A percentile compares a stretch with the other conserved stretches of the same genome.
These are phyloP conservation scores for Gaeumannomyces sp. DNA, from an alignment of 2,329 filamentous ascomycete genomes.

Conservation along the genomic window DNA sequence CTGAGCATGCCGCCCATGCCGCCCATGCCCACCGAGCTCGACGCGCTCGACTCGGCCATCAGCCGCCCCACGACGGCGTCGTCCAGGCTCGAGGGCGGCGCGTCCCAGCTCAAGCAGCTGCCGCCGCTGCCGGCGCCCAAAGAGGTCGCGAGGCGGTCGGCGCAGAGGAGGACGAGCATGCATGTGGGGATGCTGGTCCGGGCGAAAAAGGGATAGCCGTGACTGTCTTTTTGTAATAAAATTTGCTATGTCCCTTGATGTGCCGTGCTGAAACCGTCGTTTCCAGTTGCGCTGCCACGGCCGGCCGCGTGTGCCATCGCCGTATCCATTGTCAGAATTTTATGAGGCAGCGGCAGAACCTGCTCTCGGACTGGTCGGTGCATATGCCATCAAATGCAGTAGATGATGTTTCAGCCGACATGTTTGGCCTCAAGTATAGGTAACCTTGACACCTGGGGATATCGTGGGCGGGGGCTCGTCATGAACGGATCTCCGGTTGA, in stretches of 20 bases:
- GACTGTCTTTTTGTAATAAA: not conserved
- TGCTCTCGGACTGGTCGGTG: no score
- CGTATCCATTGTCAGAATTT: no score
- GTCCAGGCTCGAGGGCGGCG: not conserved
- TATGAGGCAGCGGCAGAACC: no score
- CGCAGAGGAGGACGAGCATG: not conserved
- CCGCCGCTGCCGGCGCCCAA: not conserved
- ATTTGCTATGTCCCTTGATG: not conserved
- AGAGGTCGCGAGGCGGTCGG: not conserved
- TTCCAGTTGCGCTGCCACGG: no score
- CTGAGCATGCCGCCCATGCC: not conserved
- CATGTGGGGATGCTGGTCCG: not conserved
- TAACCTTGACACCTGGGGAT: no score
- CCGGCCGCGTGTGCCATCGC: no score
- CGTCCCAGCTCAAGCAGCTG: not conserved
- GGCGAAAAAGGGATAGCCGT: not conserved
- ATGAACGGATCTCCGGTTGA: no score
- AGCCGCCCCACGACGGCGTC: not conserved
- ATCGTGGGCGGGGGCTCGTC: no score
- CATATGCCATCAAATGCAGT: no score
- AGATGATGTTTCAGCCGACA: no score
- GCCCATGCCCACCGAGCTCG: not conserved
- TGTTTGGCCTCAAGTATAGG: no score
- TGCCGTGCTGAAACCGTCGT: no score
- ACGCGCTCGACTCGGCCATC: not conserved